Percentiles rank a stretch among this genome's conserved stretches.
These are phyloP conservation scores for Otatea glauca DNA, from an alignment of 176 grass and related monocot genomes.

Conservation along the genomic window DNA sequence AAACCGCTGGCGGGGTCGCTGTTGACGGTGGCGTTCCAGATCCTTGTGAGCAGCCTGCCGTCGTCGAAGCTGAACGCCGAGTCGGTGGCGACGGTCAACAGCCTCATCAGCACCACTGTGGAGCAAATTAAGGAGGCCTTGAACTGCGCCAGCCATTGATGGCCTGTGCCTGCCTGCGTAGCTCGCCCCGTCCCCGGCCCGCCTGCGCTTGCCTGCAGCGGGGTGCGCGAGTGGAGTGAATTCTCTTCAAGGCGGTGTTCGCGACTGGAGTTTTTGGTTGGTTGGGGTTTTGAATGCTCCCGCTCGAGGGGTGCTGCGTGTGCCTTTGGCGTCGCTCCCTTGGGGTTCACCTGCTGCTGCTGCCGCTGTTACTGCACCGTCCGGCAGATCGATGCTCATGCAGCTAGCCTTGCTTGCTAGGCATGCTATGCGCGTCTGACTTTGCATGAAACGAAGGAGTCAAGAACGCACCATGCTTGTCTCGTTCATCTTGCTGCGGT, in stretches of 20 bases:
- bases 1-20: slow-evolving; percentile 48
- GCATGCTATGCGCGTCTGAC: slow-evolving; percentile 20
- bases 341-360: slow-evolving; percentile 29
- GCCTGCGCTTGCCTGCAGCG: slow-evolving; percentile 15
- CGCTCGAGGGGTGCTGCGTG: slow-evolving; percentile 37
- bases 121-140: slow-evolving; percentile 76
- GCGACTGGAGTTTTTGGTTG: slow-evolving; percentile 52
- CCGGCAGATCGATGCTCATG: slow-evolving; percentile 27
- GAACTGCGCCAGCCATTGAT: slow-evolving; percentile 63
- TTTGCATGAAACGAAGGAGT: slow-evolving; percentile 63
- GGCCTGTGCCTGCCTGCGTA: slow-evolving; percentile 10
- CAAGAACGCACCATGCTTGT: slow-evolving; percentile 86
- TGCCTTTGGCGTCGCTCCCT: slow-evolving; percentile 38
- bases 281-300: slow-evolving; percentile 53
- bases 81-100: slow-evolving; percentile 74
- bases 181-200: not conserved
- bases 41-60: slow-evolving; percentile 73
- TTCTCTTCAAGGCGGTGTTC: slow-evolving; percentile 43
- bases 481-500: slow-evolving; percentile 43
- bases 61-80: slow-evolving; percentile 68
- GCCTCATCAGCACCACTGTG: slow-evolving; percentile 71
- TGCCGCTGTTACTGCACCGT: slow-evolving; percentile 38
- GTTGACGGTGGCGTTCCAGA: slow-evolving; percentile 82
- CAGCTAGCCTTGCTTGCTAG: slow-evolving; percentile 1
- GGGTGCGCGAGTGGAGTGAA: slow-evolving; percentile 45